Conservation (phyloP, 164 flowering plant genomes). For the Taxillus chinensis region DNA sequence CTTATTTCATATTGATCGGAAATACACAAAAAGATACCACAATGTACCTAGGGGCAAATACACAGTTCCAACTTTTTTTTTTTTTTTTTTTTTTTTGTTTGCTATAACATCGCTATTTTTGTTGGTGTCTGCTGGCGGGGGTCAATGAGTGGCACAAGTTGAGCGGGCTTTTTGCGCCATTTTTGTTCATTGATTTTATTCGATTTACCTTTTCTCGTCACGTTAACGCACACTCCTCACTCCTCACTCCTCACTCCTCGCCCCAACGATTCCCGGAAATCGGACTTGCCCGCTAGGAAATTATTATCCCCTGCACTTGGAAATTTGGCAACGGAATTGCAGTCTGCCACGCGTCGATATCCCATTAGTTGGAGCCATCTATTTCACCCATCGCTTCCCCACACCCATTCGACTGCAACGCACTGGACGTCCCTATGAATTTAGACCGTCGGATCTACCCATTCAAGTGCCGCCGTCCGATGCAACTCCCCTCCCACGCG, state of each 20-base stretch:
- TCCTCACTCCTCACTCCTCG: background rate
- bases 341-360: background rate
- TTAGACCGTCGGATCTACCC: slow-evolving; percentile 23
- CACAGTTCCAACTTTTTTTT: background rate
- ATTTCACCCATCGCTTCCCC: background rate
- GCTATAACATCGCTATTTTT: no score
- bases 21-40: no score
- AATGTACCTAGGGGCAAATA: no score
- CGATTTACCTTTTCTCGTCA: background rate
- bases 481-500: background rate
- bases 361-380: background rate
- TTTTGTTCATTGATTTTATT: background rate
- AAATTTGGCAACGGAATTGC: background rate
- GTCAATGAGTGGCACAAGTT: no score
- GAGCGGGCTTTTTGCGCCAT: background rate
- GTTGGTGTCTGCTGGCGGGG: no score
- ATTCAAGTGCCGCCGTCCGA: slow-evolving; percentile 22
- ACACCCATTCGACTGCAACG: background rate
- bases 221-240: background rate
- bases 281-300: background rate
- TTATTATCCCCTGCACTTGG: background rate
- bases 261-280: background rate
- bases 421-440: slow-evolving; percentile 30
- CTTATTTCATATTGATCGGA: no score
- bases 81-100: no score